Percentiles rank a stretch among this genome's conserved stretches.
Conservation (phyloP, 2,329 filamentous ascomycete species). For the Penicillium crustosum region DNA sequence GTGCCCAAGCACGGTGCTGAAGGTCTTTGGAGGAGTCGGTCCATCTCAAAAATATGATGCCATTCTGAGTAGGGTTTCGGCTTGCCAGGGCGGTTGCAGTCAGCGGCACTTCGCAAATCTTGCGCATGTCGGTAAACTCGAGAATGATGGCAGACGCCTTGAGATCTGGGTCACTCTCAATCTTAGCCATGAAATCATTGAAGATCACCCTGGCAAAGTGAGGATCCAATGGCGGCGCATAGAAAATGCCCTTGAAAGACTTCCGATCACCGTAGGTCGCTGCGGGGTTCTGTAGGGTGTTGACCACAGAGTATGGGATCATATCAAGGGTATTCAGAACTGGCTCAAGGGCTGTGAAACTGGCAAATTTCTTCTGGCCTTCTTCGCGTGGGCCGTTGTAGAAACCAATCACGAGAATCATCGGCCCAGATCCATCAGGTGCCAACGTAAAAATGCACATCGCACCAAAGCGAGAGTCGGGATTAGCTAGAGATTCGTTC, state of each 20-base stretch:
- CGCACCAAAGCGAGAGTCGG: constrained; percentile 54
- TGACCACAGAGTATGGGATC: constrained; percentile 46
- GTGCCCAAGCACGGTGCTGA: constrained; percentile 42
- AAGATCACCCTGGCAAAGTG: constrained; percentile 35
- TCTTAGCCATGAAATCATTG: constrained; percentile 31
- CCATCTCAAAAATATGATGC: constrained; percentile 46
- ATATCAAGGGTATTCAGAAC: constrained; percentile 39
- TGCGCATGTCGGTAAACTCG: constrained; percentile 46
- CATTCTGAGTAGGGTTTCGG: constrained; percentile 48
- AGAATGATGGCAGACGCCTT: constrained; percentile 38
- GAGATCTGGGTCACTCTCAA: constrained; percentile 31
- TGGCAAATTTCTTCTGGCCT: constrained; percentile 38
- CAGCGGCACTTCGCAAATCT: constrained; percentile 39
- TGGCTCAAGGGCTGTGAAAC: constrained; percentile 41
- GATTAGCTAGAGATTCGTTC: constrained; percentile 54
- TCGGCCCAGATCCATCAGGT: constrained; percentile 31
- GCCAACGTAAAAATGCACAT: constrained; percentile 34
- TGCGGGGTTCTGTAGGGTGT: constrained; percentile 40
- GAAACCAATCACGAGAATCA: constrained; percentile 34
- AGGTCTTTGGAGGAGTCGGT: constrained; percentile 39
- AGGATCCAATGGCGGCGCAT: constrained; percentile 43
- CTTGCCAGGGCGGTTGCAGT: constrained; percentile 49
- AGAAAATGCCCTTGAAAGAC: constrained; percentile 48
- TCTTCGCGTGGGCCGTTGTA: constrained; percentile 42
- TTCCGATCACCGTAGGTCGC: constrained; percentile 43